These are phyloP conservation scores for Trichoderma breve DNA, from an alignment of 2,329 filamentous ascomycete species.

Conservation along the genomic window DNA sequence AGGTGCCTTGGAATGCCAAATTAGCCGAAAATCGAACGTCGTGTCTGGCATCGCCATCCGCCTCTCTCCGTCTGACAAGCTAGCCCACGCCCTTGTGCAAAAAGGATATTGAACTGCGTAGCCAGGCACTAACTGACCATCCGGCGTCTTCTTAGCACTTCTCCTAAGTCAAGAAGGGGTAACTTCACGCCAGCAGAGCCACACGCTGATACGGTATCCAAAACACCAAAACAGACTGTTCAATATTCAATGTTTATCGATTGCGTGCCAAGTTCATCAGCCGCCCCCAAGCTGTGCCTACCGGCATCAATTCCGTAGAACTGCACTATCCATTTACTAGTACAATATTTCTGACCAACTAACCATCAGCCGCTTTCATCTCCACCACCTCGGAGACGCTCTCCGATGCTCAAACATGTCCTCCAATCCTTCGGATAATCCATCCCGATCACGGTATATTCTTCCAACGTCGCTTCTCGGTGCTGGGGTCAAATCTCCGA, in stretches of 20 bases:
- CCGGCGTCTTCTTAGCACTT: neutral
- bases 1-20: neutral
- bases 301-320: neutral
- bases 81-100: neutral
- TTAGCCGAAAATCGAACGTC: neutral
- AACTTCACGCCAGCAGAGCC: neutral
- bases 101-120: neutral
- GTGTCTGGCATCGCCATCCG: neutral
- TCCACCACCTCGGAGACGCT: neutral
- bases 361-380: neutral
- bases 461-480: neutral
- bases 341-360: neutral
- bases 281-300: neutral
- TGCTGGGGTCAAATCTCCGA: slow-evolving; percentile 1
- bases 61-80: neutral
- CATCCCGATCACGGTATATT: neutral
- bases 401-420: neutral
- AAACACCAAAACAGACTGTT: neutral
- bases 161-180: neutral
- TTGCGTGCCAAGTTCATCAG: neutral
- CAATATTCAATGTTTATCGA: neutral
- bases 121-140: neutral
- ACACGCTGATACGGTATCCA: neutral
- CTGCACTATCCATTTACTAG: neutral
- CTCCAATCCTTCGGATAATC: neutral